These are phyloP conservation scores for Gossypium gossypioides DNA, from an alignment of 441 rosid genomes.

Conservation along the genomic window DNA sequence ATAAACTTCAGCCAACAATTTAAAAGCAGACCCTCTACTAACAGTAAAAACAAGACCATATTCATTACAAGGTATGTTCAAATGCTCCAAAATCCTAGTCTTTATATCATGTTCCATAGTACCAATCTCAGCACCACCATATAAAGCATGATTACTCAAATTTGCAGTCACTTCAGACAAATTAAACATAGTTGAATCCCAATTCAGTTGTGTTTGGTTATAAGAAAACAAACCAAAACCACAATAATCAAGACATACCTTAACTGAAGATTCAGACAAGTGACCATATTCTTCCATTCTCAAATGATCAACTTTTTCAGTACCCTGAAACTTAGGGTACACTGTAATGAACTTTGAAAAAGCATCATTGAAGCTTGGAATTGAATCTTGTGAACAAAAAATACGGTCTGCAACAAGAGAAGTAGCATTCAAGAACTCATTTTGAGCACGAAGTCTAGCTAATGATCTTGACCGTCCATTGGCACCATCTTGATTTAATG, in stretches of 20 bases:
- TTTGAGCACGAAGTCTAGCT: slow-evolving; percentile 52
- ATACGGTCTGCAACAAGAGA: slow-evolving; percentile 45
- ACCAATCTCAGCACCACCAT: slow-evolving; percentile 52
- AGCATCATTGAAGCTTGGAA: slow-evolving; percentile 39
- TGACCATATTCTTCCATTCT: slow-evolving; percentile 45
- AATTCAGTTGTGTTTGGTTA: slow-evolving; percentile 42
- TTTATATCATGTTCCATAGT: slow-evolving; percentile 51
- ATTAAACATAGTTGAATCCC: slow-evolving; percentile 52
- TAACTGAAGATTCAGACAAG: slow-evolving; percentile 32
- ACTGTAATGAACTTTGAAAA: slow-evolving; percentile 40
- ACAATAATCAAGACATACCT: slow-evolving; percentile 67
- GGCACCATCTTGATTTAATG: slow-evolving; percentile 33
- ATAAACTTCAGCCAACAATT: slow-evolving; percentile 55
- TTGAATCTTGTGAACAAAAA: slow-evolving; percentile 33
- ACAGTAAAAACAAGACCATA: slow-evolving; percentile 63
- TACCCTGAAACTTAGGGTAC: slow-evolving; percentile 50
- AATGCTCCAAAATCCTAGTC: slow-evolving; percentile 53
- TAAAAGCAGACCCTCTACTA: slow-evolving; percentile 61
- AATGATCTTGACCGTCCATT: slow-evolving; percentile 56
- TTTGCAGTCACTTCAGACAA: slow-evolving; percentile 60
- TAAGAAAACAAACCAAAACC: slow-evolving; percentile 59
- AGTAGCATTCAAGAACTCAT: slow-evolving; percentile 50
- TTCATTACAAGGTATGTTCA: slow-evolving; percentile 56
- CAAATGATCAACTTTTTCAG: slow-evolving; percentile 46
- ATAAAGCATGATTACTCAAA: slow-evolving; percentile 48